Percentiles rank a stretch among this genome's conserved stretches.
Evolutionary conservation across 2,329 filamentous ascomycete species (phyloP).

Genomic region (Laburnicola sp.): DNA sequence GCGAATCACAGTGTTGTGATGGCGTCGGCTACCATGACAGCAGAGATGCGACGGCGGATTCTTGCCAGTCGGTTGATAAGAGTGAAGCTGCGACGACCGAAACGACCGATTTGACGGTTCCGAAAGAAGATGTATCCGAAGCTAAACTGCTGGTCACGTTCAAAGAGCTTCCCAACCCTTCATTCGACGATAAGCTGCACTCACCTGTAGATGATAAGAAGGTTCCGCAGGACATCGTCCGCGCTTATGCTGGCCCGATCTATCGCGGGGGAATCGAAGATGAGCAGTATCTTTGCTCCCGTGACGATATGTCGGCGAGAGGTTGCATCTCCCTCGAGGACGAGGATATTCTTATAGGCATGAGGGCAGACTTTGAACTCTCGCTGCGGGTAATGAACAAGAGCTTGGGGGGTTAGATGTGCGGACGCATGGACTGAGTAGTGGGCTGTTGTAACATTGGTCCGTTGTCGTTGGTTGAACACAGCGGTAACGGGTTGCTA

Average conservation of each 20-base stretch:
- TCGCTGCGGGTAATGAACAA: conserved; percentile 20
- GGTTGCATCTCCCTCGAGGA: not conserved
- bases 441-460: not conserved
- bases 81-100: conserved; percentile 4
- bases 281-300: conserved; percentile 3
- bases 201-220: conserved; percentile 18
- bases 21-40: conserved; percentile 1
- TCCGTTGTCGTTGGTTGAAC: not conserved
- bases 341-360: conserved; percentile 1
- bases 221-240: conserved; percentile 24
- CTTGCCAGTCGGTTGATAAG: not conserved
- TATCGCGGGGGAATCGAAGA: conserved; percentile 8
- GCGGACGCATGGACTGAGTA: not conserved
- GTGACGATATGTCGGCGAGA: conserved; percentile 6
- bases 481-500: not conserved
- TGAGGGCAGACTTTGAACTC: conserved; percentile 14
- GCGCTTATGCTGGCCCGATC: conserved; percentile 20
- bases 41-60: not conserved
- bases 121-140: not conserved
- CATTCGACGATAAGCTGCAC: not conserved
- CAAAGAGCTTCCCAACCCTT: not conserved
- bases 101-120: not conserved
- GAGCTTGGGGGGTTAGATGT: conserved; percentile 20
- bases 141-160: not conserved
- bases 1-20: conserved; percentile 14